Base-by-base conservation (phyloP, 2,329 filamentous ascomycete genomes). In the Claviceps sp. region DNA sequence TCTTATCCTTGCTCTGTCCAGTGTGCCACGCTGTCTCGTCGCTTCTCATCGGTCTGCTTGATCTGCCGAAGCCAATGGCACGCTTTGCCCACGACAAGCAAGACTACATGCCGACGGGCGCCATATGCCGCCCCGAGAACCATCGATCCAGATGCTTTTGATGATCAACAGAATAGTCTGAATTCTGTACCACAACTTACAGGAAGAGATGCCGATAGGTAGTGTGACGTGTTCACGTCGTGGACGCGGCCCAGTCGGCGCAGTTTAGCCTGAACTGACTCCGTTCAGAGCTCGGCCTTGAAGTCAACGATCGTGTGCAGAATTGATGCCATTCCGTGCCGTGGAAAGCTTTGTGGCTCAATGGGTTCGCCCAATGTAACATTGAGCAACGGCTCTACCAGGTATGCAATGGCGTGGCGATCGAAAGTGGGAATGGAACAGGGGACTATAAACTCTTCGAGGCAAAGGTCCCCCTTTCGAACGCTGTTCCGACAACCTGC, bases 341-440 rank as follows among this genome's bases (percentile, higher is more conserved):
- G 86, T 1, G 80, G 84, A 1, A 84, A 84, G 18, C 84, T 68
- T 64, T 8, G 74, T 80, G 0, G 82, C 77, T 37, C 84, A 74
- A 58, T 76, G 74, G 59, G 70, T 1, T 82, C 84, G 0, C 74
- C 73, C 38, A 88, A 63, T 0, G 82, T 82, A 3, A 82, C 79
- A 57, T 85, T 81, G 45, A 34, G 4, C 9, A 34, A 34, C 30
- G 81, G 80, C 3, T 83, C 84, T 18, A 18, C 18, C 18, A n/a
- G n/a, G n/a, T 68, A 86, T 82, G 60, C 81, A 85, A 34, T 84
- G 0, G 84, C 86, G 41, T 83, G 83, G 59, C 87, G 87, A 66
- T 79, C 78, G 22, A 75, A 79, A 57, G 81, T 80, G 34, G 78
- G 78, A 53, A 82, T 81, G 0, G 81, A 81, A 46, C 30, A 34